Base-by-base conservation (phyloP, 805 yeast species). In the Metschnikowia continentalis region DNA sequence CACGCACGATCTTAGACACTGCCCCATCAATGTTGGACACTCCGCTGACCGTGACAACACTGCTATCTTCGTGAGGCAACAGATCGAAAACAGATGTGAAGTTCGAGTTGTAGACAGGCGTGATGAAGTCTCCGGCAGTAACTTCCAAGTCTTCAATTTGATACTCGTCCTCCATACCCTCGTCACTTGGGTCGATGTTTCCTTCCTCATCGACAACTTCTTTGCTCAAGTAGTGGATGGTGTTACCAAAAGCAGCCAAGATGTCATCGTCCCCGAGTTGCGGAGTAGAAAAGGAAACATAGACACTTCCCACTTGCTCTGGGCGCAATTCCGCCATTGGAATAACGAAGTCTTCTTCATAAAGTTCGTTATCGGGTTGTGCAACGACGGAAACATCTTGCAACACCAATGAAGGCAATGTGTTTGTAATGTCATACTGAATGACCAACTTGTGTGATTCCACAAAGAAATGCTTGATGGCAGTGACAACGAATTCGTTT, bases 161-260 rank as follows among this genome's bases (percentile, higher is more conserved):
- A 70, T 92, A 94, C 69, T 91, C 96, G 68, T 94, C 98, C 57
- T 86, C 87, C 78, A 85, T 88, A 15, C 97, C 97, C 57, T 86
- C 95, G 48, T 75, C 85, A 45, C 79, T 82, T 42, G 80, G 85
- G 52, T 78, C 79, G 46, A 86, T 79, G 54, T 78, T 81, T 19
- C 84, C 83, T 14, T 90, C 84, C 8, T 80, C 77, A 44, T 89
- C 84, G 59, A 89, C 86, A 57, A 88, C 75, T 66, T 92, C 98
- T 69, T 83, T 86, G 45, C 90, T 78, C 17, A 84, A 81, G 74
- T 86, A 92, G 20, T 84, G 77, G 54, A 92, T 75, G 6, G 82
- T 80, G 66, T 86, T 87, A 42, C 79, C 77, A 61, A 92, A 81
- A 1, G 80, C 74, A 47, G 69, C 67, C 52, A 72, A 57, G 36